A percentile compares a stretch with the other conserved stretches of the same genome.
Conservation (phyloP, 805 yeast species). For the Zygotorulaspora chibaensis region DNA sequence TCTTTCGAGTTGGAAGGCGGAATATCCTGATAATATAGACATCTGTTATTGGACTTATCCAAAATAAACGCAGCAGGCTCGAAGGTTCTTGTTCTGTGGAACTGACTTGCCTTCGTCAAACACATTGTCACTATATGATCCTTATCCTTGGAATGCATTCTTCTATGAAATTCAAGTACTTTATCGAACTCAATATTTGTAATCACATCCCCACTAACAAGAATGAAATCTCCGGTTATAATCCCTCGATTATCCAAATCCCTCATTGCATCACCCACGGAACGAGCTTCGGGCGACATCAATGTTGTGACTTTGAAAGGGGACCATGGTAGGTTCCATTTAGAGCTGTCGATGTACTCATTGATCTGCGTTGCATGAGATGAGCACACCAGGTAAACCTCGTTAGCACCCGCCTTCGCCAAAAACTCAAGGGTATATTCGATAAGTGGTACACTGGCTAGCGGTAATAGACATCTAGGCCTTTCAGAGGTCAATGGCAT, state of each 20-base stretch:
- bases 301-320: conserved; percentile 80
- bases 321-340: conserved; percentile 64
- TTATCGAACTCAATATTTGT: conserved; percentile 79
- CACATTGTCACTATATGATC: conserved; percentile 96
- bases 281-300: conserved; percentile 78
- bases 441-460: conserved; percentile 89
- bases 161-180: conserved; percentile 68
- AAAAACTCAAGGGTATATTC: conserved; percentile 93
- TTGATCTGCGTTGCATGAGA: conserved; percentile 88
- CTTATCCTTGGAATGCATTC: conserved; percentile 67
- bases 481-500: conserved; percentile 82
- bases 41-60: conserved; percentile 67
- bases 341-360: conserved; percentile 67
- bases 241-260: conserved; percentile 89
- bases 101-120: conserved; percentile 74
- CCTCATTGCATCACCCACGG: conserved; percentile 97
- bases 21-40: conserved; percentile 79
- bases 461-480: conserved; percentile 88
- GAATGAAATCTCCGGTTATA: conserved; percentile 82
- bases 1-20: conserved; percentile 49
- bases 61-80: conserved; percentile 84
- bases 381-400: conserved; percentile 85
- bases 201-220: conserved; percentile 94
- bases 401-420: conserved; percentile 85
- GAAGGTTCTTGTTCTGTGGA: conserved; percentile 78